Percentiles rank a stretch among this genome's conserved stretches.
These are phyloP conservation scores for Sergeia podlipaevii DNA, from an alignment of 208 protist genomes.

Conservation along the genomic window DNA sequence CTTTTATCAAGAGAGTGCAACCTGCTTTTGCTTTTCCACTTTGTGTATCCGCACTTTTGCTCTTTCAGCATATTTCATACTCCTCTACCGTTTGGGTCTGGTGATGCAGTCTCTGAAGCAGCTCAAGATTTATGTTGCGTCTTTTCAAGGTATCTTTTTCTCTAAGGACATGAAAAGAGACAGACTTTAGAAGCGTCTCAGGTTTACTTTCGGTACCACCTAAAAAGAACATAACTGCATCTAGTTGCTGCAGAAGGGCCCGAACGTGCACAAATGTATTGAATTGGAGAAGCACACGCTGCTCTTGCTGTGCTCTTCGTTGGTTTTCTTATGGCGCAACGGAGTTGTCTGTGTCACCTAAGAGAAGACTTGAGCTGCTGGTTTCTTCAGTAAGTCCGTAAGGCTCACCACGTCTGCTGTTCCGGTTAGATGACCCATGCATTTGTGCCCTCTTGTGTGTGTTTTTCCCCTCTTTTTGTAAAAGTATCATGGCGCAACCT, in stretches of 20 bases:
- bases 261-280: slow-evolving; percentile 25
- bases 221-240: slow-evolving; percentile 10
- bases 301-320: too few relatives aligned
- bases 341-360: too few relatives aligned
- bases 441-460: too few relatives aligned
- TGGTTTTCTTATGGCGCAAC: too few relatives aligned
- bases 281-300: too few relatives aligned
- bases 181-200: slow-evolving; percentile 24
- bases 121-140: slow-evolving; percentile 36
- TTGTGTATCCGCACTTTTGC: background rate
- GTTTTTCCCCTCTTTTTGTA: too few relatives aligned
- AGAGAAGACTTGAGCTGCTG: too few relatives aligned
- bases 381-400: too few relatives aligned
- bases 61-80: slow-evolving; percentile 1
- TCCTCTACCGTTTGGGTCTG: too few relatives aligned
- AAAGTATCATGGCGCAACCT: slow-evolving; percentile 5
- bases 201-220: slow-evolving; percentile 24
- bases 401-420: too few relatives aligned
- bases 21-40: background rate
- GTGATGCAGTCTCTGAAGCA: slow-evolving; percentile 8
- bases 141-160: slow-evolving; percentile 26
- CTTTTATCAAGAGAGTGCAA: too few relatives aligned
- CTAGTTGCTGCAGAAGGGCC: slow-evolving; percentile 14
- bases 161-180: slow-evolving; percentile 24
- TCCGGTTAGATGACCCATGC: too few relatives aligned